phyloP scores from a whole-genome alignment of 1,284 basidiomycete species.

The Irpex rosettiformis region DNA sequence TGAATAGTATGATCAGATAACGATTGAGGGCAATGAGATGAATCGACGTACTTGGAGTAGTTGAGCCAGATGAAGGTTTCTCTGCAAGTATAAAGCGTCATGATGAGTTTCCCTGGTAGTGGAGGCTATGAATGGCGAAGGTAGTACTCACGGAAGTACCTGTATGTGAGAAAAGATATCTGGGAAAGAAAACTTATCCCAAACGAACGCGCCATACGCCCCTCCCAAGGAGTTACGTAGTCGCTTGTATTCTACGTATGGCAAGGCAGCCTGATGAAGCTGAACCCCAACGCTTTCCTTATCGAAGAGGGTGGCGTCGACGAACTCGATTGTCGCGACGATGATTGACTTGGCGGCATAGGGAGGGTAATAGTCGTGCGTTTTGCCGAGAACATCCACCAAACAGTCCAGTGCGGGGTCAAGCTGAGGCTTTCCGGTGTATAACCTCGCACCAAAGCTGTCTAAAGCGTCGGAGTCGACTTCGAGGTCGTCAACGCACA shows the following conservation, averaged over 20 bases:
- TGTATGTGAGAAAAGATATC: conserved; percentile 16
- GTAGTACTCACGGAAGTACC: conserved; percentile 17
- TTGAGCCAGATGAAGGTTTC: conserved; percentile 17
- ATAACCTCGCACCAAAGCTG: conserved; percentile 16
- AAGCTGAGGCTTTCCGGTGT: conserved; percentile 13
- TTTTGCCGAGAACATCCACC: conserved; percentile 8
- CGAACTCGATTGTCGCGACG: conserved; percentile 15
- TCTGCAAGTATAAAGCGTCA: conserved; percentile 1
- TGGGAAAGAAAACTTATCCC: conserved; percentile 18
- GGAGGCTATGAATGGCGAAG: background rate
- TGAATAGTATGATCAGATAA: background rate
- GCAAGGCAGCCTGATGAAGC: conserved; percentile 2
- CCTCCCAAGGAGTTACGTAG: conserved; percentile 16
- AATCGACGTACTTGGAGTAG: conserved; percentile 14
- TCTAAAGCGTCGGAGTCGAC: conserved; percentile 12
- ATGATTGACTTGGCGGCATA: conserved; percentile 17
- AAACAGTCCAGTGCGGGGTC: conserved; percentile 17
- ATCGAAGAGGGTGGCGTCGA: conserved; percentile 19
- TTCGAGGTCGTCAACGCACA: conserved; percentile 15
- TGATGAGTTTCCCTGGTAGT: background rate
- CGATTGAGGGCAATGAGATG: background rate
- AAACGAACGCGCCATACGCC: conserved; percentile 18
- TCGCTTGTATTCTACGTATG: conserved; percentile 19
- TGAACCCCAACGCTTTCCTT: conserved; percentile 9
- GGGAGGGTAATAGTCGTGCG: conserved; percentile 15